Evolutionary conservation across 305 asterid species (phyloP).

Genomic region (Fraxinus sp.): DNA sequence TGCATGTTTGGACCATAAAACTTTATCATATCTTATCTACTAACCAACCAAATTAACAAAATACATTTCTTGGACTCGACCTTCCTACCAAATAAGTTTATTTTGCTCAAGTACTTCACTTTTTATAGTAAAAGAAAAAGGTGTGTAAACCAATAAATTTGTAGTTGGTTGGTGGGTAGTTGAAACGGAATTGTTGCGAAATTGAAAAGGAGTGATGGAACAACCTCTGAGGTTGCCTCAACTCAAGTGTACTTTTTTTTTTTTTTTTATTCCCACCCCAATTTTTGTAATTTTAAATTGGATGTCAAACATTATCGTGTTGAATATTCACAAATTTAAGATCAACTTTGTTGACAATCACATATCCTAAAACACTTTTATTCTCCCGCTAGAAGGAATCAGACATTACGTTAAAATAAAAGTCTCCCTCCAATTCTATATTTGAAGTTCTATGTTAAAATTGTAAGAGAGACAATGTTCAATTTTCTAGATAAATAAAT

Average conservation of each 20-base stretch:
- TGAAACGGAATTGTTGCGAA: not conserved
- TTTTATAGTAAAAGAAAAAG: not conserved
- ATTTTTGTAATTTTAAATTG: not conserved
- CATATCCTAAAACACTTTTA: not conserved
- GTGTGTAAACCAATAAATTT: not conserved
- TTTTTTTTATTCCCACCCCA: not conserved
- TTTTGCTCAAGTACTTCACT: not conserved
- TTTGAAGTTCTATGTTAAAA: not conserved
- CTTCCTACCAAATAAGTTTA: not conserved
- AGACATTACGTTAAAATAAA: not conserved
- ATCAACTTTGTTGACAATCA: not conserved
- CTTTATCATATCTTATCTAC: not conserved
- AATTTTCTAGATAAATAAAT: not conserved
- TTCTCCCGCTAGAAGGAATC: not conserved
- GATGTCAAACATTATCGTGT: not conserved
- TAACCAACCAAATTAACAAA: not conserved
- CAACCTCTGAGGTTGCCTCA: not conserved
- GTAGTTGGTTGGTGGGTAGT: not conserved
- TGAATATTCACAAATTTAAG: not conserved
- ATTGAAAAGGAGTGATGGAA: not conserved
- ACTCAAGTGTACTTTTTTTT: not conserved
- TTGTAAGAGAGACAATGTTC: not conserved
- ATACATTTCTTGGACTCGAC: not conserved
- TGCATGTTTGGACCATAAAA: not conserved
- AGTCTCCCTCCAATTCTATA: not conserved